These are phyloP conservation scores for Naganishia liquefaciens DNA, from an alignment of 1,284 basidiomycete species.

Conservation along the genomic window DNA sequence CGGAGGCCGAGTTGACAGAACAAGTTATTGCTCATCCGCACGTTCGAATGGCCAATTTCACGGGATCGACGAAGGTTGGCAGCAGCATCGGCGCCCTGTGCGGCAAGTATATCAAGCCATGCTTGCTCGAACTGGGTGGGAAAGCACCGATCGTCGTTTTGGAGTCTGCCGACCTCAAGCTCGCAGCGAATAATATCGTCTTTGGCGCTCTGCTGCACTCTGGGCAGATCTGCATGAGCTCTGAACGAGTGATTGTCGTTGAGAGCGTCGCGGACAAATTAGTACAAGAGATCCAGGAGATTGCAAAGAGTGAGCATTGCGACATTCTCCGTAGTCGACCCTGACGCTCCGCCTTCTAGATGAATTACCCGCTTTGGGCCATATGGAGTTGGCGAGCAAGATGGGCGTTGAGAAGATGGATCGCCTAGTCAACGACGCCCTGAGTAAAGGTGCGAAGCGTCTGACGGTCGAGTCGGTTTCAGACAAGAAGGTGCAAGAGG, in stretches of 20 bases:
- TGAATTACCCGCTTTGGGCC: conserved; percentile 19
- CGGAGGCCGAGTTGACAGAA: conserved; percentile 22
- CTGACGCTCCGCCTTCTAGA: conserved; percentile 3
- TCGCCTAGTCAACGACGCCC: conserved; percentile 39
- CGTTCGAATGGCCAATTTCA: conserved; percentile 49
- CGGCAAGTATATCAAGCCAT: conserved; percentile 55
- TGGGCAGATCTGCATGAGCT: conserved; percentile 71
- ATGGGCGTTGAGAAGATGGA: conserved; percentile 37
- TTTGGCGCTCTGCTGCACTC: conserved; percentile 64
- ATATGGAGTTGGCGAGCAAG: conserved; percentile 39
- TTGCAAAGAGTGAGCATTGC: conserved; percentile 23
- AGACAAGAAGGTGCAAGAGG: conserved; percentile 20
- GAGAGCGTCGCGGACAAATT: conserved; percentile 27
- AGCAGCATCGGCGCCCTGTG: conserved; percentile 47
- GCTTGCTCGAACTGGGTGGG: conserved; percentile 56
- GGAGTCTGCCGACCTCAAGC: conserved; percentile 63
- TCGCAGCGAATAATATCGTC: conserved; percentile 61
- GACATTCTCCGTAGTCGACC: background rate
- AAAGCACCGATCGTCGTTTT: conserved; percentile 59
- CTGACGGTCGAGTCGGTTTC: conserved; percentile 26
- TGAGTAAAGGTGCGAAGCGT: conserved; percentile 29
- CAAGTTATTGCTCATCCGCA: conserved; percentile 29
- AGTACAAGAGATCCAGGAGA: conserved; percentile 27
- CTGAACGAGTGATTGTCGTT: conserved; percentile 64
- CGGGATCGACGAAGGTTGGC: conserved; percentile 56